phyloP scores from a whole-genome alignment of 352 stramenopile genomes.

The Phytophthora chlamydospora region DNA sequence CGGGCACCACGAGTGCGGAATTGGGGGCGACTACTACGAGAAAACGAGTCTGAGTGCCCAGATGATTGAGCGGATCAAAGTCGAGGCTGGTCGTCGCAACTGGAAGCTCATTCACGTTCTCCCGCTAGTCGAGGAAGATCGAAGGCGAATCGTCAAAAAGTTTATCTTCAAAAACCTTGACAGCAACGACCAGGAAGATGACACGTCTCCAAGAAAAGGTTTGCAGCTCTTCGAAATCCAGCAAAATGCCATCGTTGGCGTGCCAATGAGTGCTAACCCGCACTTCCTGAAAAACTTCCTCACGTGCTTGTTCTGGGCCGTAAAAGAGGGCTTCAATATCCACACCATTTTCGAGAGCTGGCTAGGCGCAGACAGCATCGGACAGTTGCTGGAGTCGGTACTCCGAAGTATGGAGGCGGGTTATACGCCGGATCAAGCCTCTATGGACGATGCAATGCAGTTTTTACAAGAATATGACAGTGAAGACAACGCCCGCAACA shows the following conservation, averaged over 20 bases:
- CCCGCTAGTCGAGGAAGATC: slow-evolving; percentile 66
- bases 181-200: slow-evolving; percentile 16
- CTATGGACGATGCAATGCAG: slow-evolving; percentile 59
- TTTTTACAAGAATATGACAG: slow-evolving; percentile 61
- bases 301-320: slow-evolving; percentile 58
- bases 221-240: slow-evolving; percentile 83
- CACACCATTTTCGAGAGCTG: slow-evolving; percentile 69
- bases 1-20: slow-evolving; percentile 16
- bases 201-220: slow-evolving; percentile 8
- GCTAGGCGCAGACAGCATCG: slow-evolving; percentile 59
- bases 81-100: slow-evolving; percentile 78
- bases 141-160: slow-evolving; percentile 60
- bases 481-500: slow-evolving; percentile 5
- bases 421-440: slow-evolving; percentile 47
- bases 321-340: slow-evolving; percentile 79
- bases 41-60: slow-evolving; percentile 63
- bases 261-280: slow-evolving; percentile 55
- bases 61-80: slow-evolving; percentile 86
- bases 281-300: slow-evolving; percentile 79
- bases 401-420: slow-evolving; percentile 76
- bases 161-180: slow-evolving; percentile 54
- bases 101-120: slow-evolving; percentile 74
- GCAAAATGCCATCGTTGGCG: slow-evolving; percentile 68
- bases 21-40: slow-evolving; percentile 63
- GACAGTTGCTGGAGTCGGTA: slow-evolving; percentile 64